These are phyloP conservation scores for Mycosarcoma maydis DNA, from an alignment of 1,284 basidiomycete species.

Conservation along the genomic window DNA sequence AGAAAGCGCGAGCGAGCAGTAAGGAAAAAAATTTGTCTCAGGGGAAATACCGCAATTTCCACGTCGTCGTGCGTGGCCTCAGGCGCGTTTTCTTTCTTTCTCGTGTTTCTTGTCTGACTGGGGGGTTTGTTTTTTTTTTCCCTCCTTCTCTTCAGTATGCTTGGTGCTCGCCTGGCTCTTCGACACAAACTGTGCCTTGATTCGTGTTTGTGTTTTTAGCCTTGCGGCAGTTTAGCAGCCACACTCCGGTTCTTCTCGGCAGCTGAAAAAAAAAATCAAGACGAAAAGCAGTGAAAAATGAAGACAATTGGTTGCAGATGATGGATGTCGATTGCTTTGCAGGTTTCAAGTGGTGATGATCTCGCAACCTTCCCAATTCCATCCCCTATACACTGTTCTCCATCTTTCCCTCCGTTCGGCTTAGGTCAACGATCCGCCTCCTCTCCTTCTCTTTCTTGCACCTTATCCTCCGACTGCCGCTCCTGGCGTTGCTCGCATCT, in stretches of 20 bases:
- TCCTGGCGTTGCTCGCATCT: background rate
- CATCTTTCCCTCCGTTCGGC: background rate
- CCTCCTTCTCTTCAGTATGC: no score
- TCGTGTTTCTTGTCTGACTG: background rate
- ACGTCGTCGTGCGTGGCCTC: background rate
- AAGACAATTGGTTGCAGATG: background rate
- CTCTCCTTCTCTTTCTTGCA: background rate
- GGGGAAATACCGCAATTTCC: background rate
- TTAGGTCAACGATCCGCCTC: slow-evolving; percentile 5
- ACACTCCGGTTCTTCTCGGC: background rate
- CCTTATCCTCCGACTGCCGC: background rate
- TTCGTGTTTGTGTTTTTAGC: no score
- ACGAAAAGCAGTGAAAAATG: background rate
- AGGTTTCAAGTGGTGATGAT: background rate
- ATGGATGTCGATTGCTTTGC: background rate
- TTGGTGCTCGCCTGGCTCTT: no score
- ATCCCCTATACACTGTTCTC: background rate
- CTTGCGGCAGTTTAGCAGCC: no score
- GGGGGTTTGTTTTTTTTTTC: no score
- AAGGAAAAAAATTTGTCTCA: no score
- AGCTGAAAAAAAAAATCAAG: background rate
- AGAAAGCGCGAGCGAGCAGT: no score
- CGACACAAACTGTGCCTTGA: no score
- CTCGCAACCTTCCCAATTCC: background rate
- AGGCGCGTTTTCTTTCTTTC: background rate